Base-by-base conservation (phyloP, 2,329 filamentous ascomycete species). In the Eurotiales sp. region DNA sequence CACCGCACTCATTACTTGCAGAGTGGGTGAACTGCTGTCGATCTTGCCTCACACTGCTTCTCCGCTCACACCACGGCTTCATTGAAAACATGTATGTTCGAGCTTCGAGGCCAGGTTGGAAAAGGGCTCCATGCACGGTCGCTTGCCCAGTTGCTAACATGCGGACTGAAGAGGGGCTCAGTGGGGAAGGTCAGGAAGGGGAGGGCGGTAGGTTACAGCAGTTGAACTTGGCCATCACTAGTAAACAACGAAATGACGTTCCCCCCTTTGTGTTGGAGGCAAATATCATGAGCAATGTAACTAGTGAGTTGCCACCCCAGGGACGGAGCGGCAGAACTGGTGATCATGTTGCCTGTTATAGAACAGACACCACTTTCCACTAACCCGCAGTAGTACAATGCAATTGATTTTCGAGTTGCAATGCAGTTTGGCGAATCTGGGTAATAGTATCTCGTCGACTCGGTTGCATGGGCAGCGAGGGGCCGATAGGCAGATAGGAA, bases 111-210 rank as follows among this genome's bases (percentile, higher is more conserved):
- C 34, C 34, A 6, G n/a, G n/a, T n/a, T n/a, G n/a, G 12, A 37
- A 37, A 12, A 40, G 27, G 36, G 39, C 15, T 19, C 25, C 10
- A 40, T 47, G 25, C 25, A 47, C 45, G 21, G n/a, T 27, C 25
- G 25, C 25, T 27, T 25, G 21, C 36, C 27, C 45, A 22, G 21
- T 41, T 41, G 30, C 36, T 29, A 32, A n/a, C 25, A 25, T 23
- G 36, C 39, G 25, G 36, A 48, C 23, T 30, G 34, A 30, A 30
- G 46, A 48, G 46, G 46, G 46, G 46, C 46, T 40, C 46, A 14
- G 46, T 48, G 46, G 46, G 36, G 46, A 40, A 40, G 7, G 23
- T 25, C 17, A 39, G 15, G 43, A 23, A 41, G 15, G 32, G 17
- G 30, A 30, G 23, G 25, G 34, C 23, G 30, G 12, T 12, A 39